Evolutionary conservation across 176 grass and related monocot species (phyloP).

Genomic region (Miscanthus lutarioriparius): DNA sequence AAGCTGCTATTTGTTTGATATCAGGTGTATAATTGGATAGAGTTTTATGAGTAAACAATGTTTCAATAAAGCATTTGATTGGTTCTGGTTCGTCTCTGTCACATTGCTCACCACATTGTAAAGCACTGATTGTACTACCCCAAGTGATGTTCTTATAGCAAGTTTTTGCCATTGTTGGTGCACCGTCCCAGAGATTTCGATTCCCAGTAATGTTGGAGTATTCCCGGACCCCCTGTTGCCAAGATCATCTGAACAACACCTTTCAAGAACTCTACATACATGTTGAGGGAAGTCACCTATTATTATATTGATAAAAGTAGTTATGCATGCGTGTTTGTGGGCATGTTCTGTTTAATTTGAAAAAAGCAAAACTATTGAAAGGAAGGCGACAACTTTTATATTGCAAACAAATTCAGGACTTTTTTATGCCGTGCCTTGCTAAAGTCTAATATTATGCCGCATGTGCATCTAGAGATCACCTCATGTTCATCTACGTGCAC

Average conservation of each 20-base stretch:
- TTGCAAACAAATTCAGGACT: too few relatives aligned
- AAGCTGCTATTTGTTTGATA: neutral
- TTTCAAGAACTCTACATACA: neutral
- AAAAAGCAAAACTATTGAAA: too few relatives aligned
- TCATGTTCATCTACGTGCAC: too few relatives aligned
- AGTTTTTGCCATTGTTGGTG: neutral
- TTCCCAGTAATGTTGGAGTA: neutral
- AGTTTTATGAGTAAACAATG: neutral
- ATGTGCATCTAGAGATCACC: too few relatives aligned
- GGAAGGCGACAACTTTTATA: too few relatives aligned
- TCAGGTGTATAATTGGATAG: neutral
- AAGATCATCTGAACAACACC: neutral
- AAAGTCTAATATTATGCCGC: too few relatives aligned
- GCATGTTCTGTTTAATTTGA: too few relatives aligned
- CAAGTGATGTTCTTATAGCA: neutral
- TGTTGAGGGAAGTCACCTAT: too few relatives aligned
- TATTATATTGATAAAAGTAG: too few relatives aligned
- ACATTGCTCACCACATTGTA: neutral
- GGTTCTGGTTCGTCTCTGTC: neutral
- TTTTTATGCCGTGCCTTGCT: too few relatives aligned
- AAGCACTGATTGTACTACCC: neutral
- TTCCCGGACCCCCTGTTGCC: neutral
- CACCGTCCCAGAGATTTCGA: neutral
- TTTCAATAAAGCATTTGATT: neutral
- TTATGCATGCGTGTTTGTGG: too few relatives aligned